A percentile compares a stretch with the other conserved stretches of the same genome.
These are phyloP conservation scores for Clonostachys byssicola DNA, from an alignment of 2,329 filamentous ascomycete genomes.

Conservation along the genomic window DNA sequence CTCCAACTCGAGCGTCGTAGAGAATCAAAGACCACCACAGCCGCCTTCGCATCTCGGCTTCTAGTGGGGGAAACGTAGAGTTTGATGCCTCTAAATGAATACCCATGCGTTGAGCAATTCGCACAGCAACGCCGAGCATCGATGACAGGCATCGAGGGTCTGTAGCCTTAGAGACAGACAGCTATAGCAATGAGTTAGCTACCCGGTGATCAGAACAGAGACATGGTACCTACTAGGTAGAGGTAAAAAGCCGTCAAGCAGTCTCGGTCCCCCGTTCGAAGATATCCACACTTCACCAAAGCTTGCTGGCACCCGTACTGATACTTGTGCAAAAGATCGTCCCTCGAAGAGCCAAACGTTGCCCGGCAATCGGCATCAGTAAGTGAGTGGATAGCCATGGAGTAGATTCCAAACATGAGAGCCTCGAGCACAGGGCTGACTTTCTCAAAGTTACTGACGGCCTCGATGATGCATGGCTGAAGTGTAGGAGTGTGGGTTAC, in stretches of 20 bases:
- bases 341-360: slow-evolving; percentile 33
- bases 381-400: slow-evolving; percentile 54
- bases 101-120: slow-evolving; percentile 65
- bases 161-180: slow-evolving; percentile 35
- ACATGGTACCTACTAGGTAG: slow-evolving; percentile 46
- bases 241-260: slow-evolving; percentile 53
- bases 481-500: slow-evolving; percentile 67
- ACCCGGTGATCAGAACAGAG: slow-evolving; percentile 36
- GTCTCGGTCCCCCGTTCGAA: slow-evolving; percentile 44
- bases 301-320: slow-evolving; percentile 48
- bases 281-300: slow-evolving; percentile 42
- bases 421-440: slow-evolving; percentile 57
- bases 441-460: slow-evolving; percentile 48
- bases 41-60: slow-evolving; percentile 63
- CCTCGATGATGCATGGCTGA: slow-evolving; percentile 61
- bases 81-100: slow-evolving; percentile 57
- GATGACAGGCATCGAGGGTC: slow-evolving; percentile 47
- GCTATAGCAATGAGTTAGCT: slow-evolving; percentile 43
- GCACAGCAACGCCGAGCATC: slow-evolving; percentile 49
- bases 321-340: slow-evolving; percentile 33
- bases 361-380: slow-evolving; percentile 45
- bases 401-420: slow-evolving; percentile 62
- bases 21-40: slow-evolving; percentile 62
- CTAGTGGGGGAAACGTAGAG: slow-evolving; percentile 54
- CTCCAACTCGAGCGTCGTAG: slow-evolving; percentile 47